phyloP scores from a whole-genome alignment of 768 basidiomycete genomes.

The Rhodocollybia butyracea region DNA sequence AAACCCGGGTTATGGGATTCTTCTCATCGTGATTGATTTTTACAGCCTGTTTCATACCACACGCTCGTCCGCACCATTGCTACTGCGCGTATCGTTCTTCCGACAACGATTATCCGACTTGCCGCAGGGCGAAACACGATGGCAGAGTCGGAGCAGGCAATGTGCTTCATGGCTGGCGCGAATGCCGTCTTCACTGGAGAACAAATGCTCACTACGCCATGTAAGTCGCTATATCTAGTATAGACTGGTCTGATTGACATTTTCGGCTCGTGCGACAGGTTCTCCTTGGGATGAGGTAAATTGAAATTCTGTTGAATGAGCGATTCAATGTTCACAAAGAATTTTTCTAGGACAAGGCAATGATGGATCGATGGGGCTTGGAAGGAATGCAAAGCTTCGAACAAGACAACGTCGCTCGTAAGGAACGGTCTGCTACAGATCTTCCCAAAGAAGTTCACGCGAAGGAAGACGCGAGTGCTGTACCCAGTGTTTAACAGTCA shows the following conservation, averaged over 20 bases:
- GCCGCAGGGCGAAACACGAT: constrained; percentile 92
- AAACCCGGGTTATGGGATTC: not conserved
- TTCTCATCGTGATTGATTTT: constrained; percentile 14
- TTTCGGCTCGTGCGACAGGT: constrained; percentile 39
- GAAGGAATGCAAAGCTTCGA: constrained; percentile 91
- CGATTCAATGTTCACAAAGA: constrained; percentile 9
- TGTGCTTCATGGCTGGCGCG: constrained; percentile 98
- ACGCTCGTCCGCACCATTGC: constrained; percentile 91
- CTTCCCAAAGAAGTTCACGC: not conserved
- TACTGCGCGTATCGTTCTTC: constrained; percentile 89
- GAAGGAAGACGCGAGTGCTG: not conserved
- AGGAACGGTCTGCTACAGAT: constrained; percentile 39
- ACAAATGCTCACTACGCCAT: constrained; percentile 95
- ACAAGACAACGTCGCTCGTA: constrained; percentile 55
- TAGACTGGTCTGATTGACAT: constrained; percentile 6
- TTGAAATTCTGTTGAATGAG: constrained; percentile 11
- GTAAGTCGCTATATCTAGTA: constrained; percentile 41
- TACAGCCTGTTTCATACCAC: constrained; percentile 76
- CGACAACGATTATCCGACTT: constrained; percentile 89
- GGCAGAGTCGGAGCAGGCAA: constrained; percentile 88
- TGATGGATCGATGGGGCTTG: constrained; percentile 93
- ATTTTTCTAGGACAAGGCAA: constrained; percentile 71
- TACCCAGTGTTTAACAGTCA: not conserved
- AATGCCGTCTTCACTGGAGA: constrained; percentile 99
- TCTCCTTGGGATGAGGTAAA: constrained; percentile 90